Base-by-base conservation (phyloP, 2,329 filamentous ascomycete genomes). In the Fusarium lyarnte region DNA sequence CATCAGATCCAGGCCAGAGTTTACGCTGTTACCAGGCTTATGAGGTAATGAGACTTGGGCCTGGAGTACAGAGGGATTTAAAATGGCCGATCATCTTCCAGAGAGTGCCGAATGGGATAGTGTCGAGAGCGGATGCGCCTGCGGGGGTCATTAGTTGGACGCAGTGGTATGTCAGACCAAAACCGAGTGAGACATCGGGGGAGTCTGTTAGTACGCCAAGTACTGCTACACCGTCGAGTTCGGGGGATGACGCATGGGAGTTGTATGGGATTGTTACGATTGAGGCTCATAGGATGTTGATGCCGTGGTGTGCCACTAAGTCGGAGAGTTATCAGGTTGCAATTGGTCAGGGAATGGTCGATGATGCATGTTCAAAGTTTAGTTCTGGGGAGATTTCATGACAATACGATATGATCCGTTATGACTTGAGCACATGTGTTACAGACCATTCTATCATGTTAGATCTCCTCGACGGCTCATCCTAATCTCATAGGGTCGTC, bases 11-110 rank as follows among this genome's bases (percentile, higher is more conserved):
- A n/a, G 77, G 79, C 36, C 73, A 79, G 21, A 74, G 79, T 59
- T 77, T 85, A 57, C 73, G 79, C n/a, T 75, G 71, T 27, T 81
- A 76, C 33, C 69, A 76, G 16, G 75, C 79, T 43, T 74, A 77
- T 36, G 80, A 81, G 57, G 70, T 74, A 13, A 70, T 81, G 41
- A 72, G 74, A 27, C 70, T 84, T n/a, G 77, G 85, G 8, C 82
- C 84, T 0, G 82, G 83, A 35, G 69, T 83, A 10, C 77, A 72
- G 31, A 84, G 81, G 69, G 79, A 81, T 35, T 76, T 85, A n/a
- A 76, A 70, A 58, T 81, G 85, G 67, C 81, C 83, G 2, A 83
- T 83, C 45, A 79, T 83, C 23, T 85, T 86, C 63, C 84, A 86
- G 71, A 79, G 76, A 63, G 80, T 84, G 25, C 76, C 77, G 7